Base-by-base conservation (phyloP, 2,329 filamentous ascomycete species). In the Rhinocladiella mackenziei region DNA sequence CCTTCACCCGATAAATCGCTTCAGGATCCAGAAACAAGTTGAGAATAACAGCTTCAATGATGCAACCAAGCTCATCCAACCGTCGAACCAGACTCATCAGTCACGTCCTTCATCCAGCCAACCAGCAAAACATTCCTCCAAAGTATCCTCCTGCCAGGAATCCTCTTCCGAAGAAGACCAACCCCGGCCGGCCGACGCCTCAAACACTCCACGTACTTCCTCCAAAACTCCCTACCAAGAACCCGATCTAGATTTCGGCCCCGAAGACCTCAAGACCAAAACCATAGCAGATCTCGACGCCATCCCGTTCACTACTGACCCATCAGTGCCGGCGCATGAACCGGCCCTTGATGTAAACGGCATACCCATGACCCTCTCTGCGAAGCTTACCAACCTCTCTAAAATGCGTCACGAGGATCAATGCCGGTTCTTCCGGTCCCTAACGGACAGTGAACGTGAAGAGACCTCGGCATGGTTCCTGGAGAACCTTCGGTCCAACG, bases 381-480 rank as follows among this genome's bases (percentile, higher is more conserved):
- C 67, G 30, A 66, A 64, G 28, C 58, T 70, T 6, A 58, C 65
- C 17, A 58, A 71, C 15, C 55, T 68, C 19, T 58, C 51, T 3
- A 58, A 67, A 10, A 57, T 62, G 15, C 60, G 61, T 1, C 38
- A 62, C 18, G 63, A 71, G 3, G 74, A 78, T 48, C 59, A 60
- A 3, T 53, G 61, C 0, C 78, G 40, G 13, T 41, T 80, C 59
- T 73, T 83, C 50, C 62, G 65, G 1, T 69, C 67, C 7, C 65
- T 82, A 29, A 62, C 65, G 1, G 68, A 80, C 11, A 60, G 67
- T 3, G 70, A 81, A 50, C 81, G 79, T 76, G 79, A 82, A 61
- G 71, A 78, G 33, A 75, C 77, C 15, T 79, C 79, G 2, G 75
- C 80, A 45, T 76, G 78, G 69, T 72, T 83, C 33, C 66, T 81